phyloP scores from a whole-genome alignment of 2,329 filamentous ascomycete genomes.

The Fusarium redolens region DNA sequence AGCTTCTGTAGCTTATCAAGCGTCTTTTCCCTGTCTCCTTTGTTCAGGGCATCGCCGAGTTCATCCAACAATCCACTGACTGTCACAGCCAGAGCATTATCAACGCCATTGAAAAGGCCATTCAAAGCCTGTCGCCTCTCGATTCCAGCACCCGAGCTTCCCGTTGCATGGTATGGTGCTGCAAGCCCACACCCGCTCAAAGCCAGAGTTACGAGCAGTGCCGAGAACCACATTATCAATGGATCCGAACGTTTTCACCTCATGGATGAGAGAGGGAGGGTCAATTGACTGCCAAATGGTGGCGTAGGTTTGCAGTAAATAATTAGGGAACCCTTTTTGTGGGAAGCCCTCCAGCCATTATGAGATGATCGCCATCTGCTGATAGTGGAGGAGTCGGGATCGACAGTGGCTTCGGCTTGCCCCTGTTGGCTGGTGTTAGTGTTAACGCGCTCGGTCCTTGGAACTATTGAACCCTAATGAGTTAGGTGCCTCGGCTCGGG shows the following conservation, averaged over 20 bases:
- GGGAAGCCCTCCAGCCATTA: neutral
- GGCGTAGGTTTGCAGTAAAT: neutral
- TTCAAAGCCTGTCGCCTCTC: neutral
- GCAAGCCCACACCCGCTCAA: neutral
- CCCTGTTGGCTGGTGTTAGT: neutral
- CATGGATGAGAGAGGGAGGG: neutral
- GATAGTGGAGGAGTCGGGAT: neutral
- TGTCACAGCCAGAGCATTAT: neutral
- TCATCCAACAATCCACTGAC: neutral
- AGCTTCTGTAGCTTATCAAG: neutral
- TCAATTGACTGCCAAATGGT: neutral
- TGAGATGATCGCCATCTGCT: neutral
- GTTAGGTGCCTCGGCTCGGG: neutral
- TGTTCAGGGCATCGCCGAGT: neutral
- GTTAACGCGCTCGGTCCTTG: neutral
- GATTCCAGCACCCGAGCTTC: neutral
- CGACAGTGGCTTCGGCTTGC: neutral
- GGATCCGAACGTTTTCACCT: fast-evolving
- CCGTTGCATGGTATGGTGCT: neutral
- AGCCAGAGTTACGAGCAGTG: neutral
- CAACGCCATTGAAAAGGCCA: neutral
- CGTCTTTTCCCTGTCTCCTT: neutral
- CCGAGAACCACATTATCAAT: neutral
- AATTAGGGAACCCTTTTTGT: neutral
- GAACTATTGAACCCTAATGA: neutral